Conservation (phyloP, 495 filamentous ascomycete genomes). For the Hypoxylon subgilvum region DNA sequence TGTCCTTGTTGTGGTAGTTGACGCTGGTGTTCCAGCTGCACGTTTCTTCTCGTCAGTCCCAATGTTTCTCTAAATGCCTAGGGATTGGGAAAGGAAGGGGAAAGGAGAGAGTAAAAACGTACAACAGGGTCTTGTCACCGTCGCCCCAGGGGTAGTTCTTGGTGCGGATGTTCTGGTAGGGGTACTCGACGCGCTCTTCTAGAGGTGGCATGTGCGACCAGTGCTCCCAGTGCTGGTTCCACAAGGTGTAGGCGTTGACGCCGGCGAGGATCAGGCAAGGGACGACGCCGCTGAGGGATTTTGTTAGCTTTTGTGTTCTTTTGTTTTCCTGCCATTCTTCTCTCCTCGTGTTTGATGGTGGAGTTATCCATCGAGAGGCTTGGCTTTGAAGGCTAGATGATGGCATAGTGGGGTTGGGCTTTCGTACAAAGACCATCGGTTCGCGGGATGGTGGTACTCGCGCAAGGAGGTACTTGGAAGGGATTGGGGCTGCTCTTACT, state of each 20-base stretch:
- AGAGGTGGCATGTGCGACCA: conserved; percentile 83
- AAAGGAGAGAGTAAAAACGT: conserved; percentile 41
- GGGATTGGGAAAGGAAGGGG: conserved; percentile 3
- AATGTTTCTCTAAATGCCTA: background rate
- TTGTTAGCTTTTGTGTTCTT: conserved; percentile 25
- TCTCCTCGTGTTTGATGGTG: background rate
- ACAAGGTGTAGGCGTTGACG: conserved; percentile 84
- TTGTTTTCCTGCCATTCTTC: conserved; percentile 3
- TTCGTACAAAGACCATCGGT: too few relatives aligned
- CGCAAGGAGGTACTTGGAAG: too few relatives aligned
- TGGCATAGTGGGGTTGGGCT: too few relatives aligned
- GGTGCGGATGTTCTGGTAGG: conserved; percentile 89
- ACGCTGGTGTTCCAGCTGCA: conserved; percentile 88
- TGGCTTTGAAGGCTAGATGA: too few relatives aligned
- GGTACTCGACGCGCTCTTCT: conserved; percentile 87
- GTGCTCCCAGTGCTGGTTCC: conserved; percentile 96
- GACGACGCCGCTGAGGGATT: conserved; percentile 63
- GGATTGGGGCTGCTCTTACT: conserved; percentile 63
- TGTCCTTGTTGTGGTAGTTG: conserved; percentile 96
- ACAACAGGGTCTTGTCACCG: conserved; percentile 76
- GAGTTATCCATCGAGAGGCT: too few relatives aligned
- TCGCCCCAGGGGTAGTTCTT: conserved; percentile 93
- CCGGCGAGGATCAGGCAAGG: conserved; percentile 72
- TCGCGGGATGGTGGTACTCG: too few relatives aligned
- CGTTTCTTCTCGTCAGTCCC: conserved; percentile 7